Evolutionary conservation across 495 filamentous ascomycete genomes (phyloP).

Genomic region (Aspergillus bridgeri): DNA sequence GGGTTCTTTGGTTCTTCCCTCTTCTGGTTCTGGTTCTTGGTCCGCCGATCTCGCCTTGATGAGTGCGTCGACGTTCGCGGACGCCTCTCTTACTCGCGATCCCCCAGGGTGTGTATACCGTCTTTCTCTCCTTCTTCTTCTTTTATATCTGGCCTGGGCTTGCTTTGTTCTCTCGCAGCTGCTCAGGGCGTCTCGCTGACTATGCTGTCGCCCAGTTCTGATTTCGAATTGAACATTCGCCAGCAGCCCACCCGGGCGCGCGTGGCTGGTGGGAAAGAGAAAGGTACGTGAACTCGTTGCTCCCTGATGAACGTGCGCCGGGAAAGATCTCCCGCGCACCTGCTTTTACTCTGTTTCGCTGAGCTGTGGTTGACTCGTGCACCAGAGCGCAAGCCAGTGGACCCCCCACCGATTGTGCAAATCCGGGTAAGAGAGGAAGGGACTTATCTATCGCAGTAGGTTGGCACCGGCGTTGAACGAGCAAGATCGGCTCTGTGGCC

Average conservation of each 20-base stretch:
- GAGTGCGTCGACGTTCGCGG: constrained; percentile 46
- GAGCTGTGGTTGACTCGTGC: constrained; percentile 5
- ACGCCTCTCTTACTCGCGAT: constrained; percentile 45
- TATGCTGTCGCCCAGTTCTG: constrained; percentile 45
- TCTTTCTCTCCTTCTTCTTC: neutral
- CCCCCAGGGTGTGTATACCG: constrained; percentile 31
- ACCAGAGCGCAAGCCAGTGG: constrained; percentile 87
- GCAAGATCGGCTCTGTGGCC: neutral
- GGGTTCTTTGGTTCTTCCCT: constrained; percentile 24
- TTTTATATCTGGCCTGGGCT: constrained; percentile 10
- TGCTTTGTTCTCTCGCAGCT: constrained; percentile 31
- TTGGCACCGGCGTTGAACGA: constrained; percentile 3
- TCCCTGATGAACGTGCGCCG: neutral
- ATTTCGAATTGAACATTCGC: constrained; percentile 61
- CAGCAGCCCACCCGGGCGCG: constrained; percentile 65
- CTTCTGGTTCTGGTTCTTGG: constrained; percentile 11
- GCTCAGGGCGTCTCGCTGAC: constrained; percentile 38
- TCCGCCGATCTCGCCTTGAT: constrained; percentile 39
- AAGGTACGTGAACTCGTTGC: constrained; percentile 42
- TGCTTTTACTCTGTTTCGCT: constrained; percentile 1
- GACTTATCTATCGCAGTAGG: constrained; percentile 71
- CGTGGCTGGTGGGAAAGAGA: constrained; percentile 71
- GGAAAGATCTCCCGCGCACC: constrained; percentile 9
- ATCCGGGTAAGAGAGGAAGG: constrained; percentile 63
- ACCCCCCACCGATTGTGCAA: constrained; percentile 91